These are phyloP conservation scores for Leptographium procerum DNA, from an alignment of 2,329 filamentous ascomycete genomes.

Conservation along the genomic window DNA sequence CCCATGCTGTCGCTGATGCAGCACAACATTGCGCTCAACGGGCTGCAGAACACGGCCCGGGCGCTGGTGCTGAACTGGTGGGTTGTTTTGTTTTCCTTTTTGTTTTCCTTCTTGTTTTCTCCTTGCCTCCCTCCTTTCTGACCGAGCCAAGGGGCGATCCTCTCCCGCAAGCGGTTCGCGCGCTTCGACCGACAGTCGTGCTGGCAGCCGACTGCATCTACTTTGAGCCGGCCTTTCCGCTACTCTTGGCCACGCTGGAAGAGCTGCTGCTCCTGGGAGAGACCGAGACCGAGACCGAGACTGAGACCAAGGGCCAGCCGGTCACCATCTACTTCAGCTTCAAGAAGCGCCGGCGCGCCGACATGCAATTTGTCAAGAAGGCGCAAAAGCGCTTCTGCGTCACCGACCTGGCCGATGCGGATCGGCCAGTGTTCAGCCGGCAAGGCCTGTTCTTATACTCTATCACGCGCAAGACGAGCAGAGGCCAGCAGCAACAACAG, in stretches of 20 bases:
- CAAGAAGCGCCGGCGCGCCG: slow-evolving; percentile 79
- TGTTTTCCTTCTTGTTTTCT: no score
- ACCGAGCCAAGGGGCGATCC: slow-evolving; percentile 41
- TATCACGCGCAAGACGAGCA: slow-evolving; percentile 30
- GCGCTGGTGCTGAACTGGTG: slow-evolving; percentile 74
- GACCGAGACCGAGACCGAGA: no score
- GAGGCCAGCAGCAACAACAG: background rate
- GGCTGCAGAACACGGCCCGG: slow-evolving; percentile 49
- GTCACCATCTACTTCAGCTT: slow-evolving; percentile 73
- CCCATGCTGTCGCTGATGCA: slow-evolving; percentile 80
- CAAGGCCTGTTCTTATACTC: slow-evolving; percentile 51
- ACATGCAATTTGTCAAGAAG: slow-evolving; percentile 62
- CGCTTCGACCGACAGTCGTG: slow-evolving; percentile 61
- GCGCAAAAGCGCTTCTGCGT: slow-evolving; percentile 56
- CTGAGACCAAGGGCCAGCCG: slow-evolving; percentile 11
- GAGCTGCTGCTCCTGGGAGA: slow-evolving; percentile 61
- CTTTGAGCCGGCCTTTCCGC: slow-evolving; percentile 88
- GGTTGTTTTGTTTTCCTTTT: slow-evolving; percentile 14
- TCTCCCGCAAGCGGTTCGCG: slow-evolving; percentile 39
- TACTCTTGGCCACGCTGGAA: slow-evolving; percentile 67
- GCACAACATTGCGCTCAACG: slow-evolving; percentile 76
- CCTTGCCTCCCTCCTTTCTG: background rate
- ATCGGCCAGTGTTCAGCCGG: slow-evolving; percentile 43
- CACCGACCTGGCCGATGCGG: slow-evolving; percentile 50
- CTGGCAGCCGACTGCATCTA: slow-evolving; percentile 97